Evolutionary conservation across 2,329 filamentous ascomycete species (phyloP).

Genomic region (Cladosporium sp.): DNA sequence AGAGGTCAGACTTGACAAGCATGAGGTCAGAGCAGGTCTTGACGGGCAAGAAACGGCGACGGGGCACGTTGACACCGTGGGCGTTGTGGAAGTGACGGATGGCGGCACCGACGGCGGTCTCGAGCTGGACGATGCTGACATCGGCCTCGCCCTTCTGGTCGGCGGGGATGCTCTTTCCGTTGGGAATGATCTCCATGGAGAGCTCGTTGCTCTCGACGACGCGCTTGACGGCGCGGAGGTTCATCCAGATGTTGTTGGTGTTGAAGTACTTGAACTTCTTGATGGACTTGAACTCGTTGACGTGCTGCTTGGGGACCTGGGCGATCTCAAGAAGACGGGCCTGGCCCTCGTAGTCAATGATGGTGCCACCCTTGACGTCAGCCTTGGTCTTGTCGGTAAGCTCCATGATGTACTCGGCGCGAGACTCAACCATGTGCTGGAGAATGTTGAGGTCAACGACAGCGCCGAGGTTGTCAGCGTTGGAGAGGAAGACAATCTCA

Average conservation of each 20-base stretch:
- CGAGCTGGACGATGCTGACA: constrained; percentile 94
- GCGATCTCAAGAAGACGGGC: constrained; percentile 97
- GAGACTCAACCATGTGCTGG: constrained; percentile 98
- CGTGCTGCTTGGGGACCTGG: constrained; percentile 99
- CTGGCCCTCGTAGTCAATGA: constrained; percentile 98
- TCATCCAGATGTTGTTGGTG: constrained; percentile 99
- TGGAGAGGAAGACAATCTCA: constrained; percentile 98
- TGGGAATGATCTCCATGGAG: constrained; percentile 99
- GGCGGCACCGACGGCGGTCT: constrained; percentile 96
- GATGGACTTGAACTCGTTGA: constrained; percentile 99
- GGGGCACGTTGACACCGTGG: constrained; percentile 97
- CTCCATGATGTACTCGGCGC: constrained; percentile 99
- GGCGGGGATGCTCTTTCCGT: constrained; percentile 96
- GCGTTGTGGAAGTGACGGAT: constrained; percentile 99
- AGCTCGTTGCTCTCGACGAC: constrained; percentile 98
- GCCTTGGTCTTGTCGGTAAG: constrained; percentile 99
- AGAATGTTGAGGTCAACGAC: constrained; percentile 97
- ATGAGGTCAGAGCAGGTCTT: constrained; percentile 99
- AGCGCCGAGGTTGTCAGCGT: constrained; percentile 97
- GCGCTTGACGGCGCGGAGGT: constrained; percentile 94
- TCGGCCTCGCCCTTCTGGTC: constrained; percentile 99
- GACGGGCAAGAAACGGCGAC: constrained; percentile 96
- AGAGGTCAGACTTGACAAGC: constrained; percentile 99
- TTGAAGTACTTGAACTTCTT: constrained; percentile 99
- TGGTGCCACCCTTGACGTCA: constrained; percentile 99